These are phyloP conservation scores for Aspergillus conjunctus DNA, from an alignment of 495 filamentous ascomycete genomes.

Conservation along the genomic window DNA sequence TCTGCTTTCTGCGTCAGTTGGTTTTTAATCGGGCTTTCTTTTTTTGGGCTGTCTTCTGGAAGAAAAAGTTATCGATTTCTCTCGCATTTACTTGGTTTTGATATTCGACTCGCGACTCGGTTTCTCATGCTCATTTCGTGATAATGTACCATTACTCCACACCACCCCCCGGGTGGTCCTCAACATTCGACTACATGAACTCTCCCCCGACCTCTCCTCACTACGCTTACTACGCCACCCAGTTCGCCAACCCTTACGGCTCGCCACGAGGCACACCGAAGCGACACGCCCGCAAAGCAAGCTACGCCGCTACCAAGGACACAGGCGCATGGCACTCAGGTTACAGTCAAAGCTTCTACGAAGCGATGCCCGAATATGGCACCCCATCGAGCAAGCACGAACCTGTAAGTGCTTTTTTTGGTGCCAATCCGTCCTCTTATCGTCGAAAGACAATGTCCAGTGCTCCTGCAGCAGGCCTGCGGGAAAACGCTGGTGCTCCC, in stretches of 20 bases:
- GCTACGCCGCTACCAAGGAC: constrained; percentile 46
- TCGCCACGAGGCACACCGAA: constrained; percentile 46
- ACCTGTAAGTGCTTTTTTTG: constrained; percentile 60
- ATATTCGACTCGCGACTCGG: constrained; percentile 19
- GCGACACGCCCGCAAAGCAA: constrained; percentile 51
- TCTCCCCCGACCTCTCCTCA: constrained; percentile 55
- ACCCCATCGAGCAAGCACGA: constrained; percentile 56
- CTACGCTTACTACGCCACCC: constrained; percentile 51
- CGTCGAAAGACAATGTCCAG: constrained; percentile 43
- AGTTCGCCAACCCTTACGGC: constrained; percentile 42
- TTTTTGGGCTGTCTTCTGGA: constrained; percentile 9
- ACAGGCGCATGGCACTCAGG: constrained; percentile 45
- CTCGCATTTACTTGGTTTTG: constrained; percentile 13
- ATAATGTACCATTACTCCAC: constrained; percentile 58
- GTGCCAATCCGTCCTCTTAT: constrained; percentile 38
- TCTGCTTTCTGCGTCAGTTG: constrained; percentile 24
- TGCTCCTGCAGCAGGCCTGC: constrained; percentile 38
- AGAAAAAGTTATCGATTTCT: constrained; percentile 24
- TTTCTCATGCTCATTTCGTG: constrained; percentile 36
- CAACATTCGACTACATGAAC: constrained; percentile 49
- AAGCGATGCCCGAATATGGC: constrained; percentile 50
- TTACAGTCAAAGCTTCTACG: constrained; percentile 44
- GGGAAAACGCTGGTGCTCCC: constrained; percentile 43
- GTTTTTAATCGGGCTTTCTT: constrained; percentile 13
- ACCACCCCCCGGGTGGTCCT: constrained; percentile 52